Evolutionary conservation across 768 basidiomycete species (phyloP), one percentile per base, ranked within the genome.

Genomic region (Trametes villosa): DNA sequence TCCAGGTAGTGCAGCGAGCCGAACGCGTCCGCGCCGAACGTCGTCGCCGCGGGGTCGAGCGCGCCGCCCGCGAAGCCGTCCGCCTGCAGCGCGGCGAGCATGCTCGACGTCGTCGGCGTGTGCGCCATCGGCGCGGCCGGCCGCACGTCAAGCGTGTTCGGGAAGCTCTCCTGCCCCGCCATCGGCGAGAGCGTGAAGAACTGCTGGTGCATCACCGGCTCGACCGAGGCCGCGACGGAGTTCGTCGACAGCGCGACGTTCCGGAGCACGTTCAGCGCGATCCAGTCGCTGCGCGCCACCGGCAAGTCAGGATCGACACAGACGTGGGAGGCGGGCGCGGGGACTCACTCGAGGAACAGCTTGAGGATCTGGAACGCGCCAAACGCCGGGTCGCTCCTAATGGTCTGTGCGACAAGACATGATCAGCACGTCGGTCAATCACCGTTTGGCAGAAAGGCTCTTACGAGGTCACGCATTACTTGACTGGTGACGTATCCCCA

Each of bases 401-500:
- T 94, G 11, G 92, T 94, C 92, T 94, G 71, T 11, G 42, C 34
- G 38, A n/a, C 20, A 15, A 47, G 41, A 40, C 9, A 20, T 24
- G 49, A 59, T 57, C 34, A 59, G 52, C 55, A 48, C 18, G 31
- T 30, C 49, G 24, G 46, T 24, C 11, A 42, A 7, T 18, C 5
- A 15, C 34, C 54, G n/a, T n/a, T n/a, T n/a, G n/a, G n/a, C n/a
- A n/a, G n/a, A 51, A 31, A 34, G 55, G 57, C 33, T 18, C 89
- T 73, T 71, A 93, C 91, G 72, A 95, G 78, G 75, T 95, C 93
- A 67, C 93, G 81, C 92, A 94, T 95, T 67, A 95, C 86, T 74
- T 95, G 92, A 74, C 89, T 91, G 18, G 92, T 94, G 70, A 94
- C 93, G 75, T 94, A 94, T 50, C 92, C 91, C 92, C 92, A 94